Conservation (phyloP, 768 basidiomycete species). For the Calocera cornea region DNA sequence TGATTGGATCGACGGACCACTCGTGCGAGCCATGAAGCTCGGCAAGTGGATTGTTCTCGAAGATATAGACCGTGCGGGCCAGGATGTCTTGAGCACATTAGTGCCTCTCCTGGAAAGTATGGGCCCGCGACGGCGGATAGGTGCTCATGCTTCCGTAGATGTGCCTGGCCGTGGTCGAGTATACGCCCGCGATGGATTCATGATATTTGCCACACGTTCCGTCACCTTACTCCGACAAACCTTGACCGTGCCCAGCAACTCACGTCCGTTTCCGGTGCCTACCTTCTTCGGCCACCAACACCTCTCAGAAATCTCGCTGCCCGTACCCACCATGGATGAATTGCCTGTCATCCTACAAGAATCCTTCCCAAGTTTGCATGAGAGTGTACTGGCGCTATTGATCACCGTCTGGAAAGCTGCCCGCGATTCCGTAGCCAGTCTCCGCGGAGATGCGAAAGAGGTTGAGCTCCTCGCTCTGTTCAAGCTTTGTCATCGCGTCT, state of each 20-base stretch:
- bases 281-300: slow-evolving; percentile 78
- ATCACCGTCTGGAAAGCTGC: slow-evolving; percentile 60
- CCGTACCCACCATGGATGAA: slow-evolving; percentile 50
- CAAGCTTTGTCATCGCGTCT: background rate
- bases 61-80: slow-evolving; percentile 81
- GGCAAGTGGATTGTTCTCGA: slow-evolving; percentile 89
- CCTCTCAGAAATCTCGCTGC: slow-evolving; percentile 55
- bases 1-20: slow-evolving; percentile 90
- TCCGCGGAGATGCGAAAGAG: slow-evolving; percentile 37
- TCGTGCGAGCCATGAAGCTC: slow-evolving; percentile 76
- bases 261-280: slow-evolving; percentile 38
- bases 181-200: slow-evolving; percentile 64
- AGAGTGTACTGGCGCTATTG: slow-evolving; percentile 34
- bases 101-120: slow-evolving; percentile 66
- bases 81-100: slow-evolving; percentile 76
- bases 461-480: slow-evolving; percentile 41
- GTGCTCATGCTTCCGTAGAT: slow-evolving; percentile 51
- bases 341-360: slow-evolving; percentile 53
- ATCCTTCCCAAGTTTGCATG: slow-evolving; percentile 50
- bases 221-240: slow-evolving; percentile 27
- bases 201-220: slow-evolving; percentile 81
- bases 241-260: slow-evolving; percentile 16
- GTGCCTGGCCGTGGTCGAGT: slow-evolving; percentile 64
- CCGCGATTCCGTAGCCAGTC: slow-evolving; percentile 34
- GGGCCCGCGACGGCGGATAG: slow-evolving; percentile 56